Percentiles rank a stretch among this genome's conserved stretches.
Conservation (phyloP, 2,329 filamentous ascomycete genomes). For the Aspergillus sclerotialis region DNA sequence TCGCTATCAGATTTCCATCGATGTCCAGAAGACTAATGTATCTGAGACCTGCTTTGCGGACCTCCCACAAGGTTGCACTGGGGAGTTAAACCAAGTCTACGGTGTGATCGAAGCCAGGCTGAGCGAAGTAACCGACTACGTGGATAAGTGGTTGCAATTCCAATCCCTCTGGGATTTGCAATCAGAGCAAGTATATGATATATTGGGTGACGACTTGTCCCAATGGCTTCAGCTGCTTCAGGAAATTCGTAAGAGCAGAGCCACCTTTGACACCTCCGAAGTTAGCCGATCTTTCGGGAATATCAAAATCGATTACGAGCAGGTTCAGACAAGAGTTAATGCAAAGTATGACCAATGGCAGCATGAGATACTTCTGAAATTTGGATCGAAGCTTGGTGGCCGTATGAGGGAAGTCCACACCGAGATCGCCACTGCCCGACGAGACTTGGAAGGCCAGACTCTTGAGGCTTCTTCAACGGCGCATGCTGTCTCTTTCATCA, state of each 20-base stretch:
- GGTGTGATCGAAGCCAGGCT: constrained; percentile 76
- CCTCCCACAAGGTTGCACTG: constrained; percentile 74
- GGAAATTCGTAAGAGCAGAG: constrained; percentile 89
- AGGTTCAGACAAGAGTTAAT: constrained; percentile 97
- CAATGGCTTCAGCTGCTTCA: constrained; percentile 94
- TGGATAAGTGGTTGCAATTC: constrained; percentile 98
- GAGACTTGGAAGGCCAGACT: constrained; percentile 84
- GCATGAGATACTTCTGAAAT: constrained; percentile 90
- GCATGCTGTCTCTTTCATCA: constrained; percentile 97
- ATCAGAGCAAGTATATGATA: constrained; percentile 88
- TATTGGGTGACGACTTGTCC: constrained; percentile 81
- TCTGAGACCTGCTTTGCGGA: constrained; percentile 65
- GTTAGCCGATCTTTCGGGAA: constrained; percentile 89
- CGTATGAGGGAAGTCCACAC: constrained; percentile 89
- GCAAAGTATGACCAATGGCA: constrained; percentile 99
- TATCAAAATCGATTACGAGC: constrained; percentile 93
- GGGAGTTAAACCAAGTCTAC: constrained; percentile 73
- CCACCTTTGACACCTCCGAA: constrained; percentile 96
- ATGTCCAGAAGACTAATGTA: constrained; percentile 33
- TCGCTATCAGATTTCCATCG: constrained; percentile 81
- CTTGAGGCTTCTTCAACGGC: constrained; percentile 92
- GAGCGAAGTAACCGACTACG: constrained; percentile 70
- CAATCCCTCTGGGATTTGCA: constrained; percentile 98
- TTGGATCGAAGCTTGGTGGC: constrained; percentile 77
- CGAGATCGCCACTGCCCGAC: constrained; percentile 83